phyloP scores from a whole-genome alignment of 148 eudicot species.

The Cornus controversa region DNA sequence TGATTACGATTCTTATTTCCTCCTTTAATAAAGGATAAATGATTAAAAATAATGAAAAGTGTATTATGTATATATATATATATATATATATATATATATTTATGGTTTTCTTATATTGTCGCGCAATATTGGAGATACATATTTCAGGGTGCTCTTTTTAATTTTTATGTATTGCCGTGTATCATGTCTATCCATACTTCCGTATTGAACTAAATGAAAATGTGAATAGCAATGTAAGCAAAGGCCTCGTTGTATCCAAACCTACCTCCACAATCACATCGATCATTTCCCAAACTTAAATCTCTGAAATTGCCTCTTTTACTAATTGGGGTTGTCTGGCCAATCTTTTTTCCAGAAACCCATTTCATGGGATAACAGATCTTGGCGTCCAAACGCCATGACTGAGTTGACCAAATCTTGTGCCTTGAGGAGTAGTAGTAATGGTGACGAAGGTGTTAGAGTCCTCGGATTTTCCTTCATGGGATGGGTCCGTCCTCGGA shows the following conservation, averaged over 20 bases:
- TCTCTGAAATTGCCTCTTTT: neutral
- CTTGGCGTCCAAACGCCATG: neutral
- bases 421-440: neutral
- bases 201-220: neutral
- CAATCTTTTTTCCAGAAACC: neutral
- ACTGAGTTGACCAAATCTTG: neutral
- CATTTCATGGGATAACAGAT: neutral
- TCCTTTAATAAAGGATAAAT: too few relatives aligned
- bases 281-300: neutral
- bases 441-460: neutral
- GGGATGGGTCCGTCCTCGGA: too few relatives aligned
- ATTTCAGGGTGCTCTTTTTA: too few relatives aligned
- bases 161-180: too few relatives aligned
- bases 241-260: neutral
- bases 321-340: neutral
- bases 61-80: too few relatives aligned
- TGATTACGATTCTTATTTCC: too few relatives aligned
- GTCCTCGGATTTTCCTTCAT: constrained; percentile 10
- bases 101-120: too few relatives aligned
- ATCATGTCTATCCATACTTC: too few relatives aligned
- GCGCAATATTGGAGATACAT: too few relatives aligned
- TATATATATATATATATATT: too few relatives aligned
- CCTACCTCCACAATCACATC: neutral
- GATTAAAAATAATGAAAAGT: too few relatives aligned
- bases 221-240: neutral